Percentiles rank a stretch among this genome's conserved stretches.
Evolutionary conservation across 768 basidiomycete species (phyloP).

Genomic region (Amanita phalloides): DNA sequence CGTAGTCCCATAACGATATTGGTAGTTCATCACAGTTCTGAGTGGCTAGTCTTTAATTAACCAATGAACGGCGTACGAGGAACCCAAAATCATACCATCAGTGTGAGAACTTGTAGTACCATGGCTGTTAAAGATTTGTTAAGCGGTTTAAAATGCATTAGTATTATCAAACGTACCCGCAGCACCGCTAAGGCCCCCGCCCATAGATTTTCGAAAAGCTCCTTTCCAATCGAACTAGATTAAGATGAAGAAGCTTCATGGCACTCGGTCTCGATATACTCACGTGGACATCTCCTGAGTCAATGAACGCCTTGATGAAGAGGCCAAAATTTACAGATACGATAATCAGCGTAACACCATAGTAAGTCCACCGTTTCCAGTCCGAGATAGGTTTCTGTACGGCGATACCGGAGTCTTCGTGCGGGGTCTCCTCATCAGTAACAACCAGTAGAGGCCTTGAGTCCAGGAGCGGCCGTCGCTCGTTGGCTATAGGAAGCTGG

Average conservation of each 20-base stretch:
- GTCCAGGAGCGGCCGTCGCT: no score
- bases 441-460: no score
- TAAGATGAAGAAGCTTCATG: no score
- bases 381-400: background rate
- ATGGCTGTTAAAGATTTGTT: conserved; percentile 43
- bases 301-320: conserved; percentile 63
- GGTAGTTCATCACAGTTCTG: conserved; percentile 98
- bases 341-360: conserved; percentile 22
- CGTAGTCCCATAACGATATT: conserved; percentile 81
- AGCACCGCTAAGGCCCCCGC: conserved; percentile 86
- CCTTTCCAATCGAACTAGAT: conserved; percentile 66
- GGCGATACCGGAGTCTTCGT: background rate
- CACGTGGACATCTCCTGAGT: conserved; percentile 58
- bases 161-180: conserved; percentile 36
- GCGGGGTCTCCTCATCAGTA: no score
- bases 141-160: background rate
- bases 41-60: conserved; percentile 42
- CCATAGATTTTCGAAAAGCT: conserved; percentile 75
- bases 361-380: conserved; percentile 6
- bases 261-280: conserved; percentile 11
- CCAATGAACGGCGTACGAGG: background rate
- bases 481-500: no score
- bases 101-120: conserved; percentile 88
- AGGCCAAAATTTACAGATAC: conserved; percentile 30
- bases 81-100: conserved; percentile 44